Percentiles rank a stretch among this genome's conserved stretches.
phyloP scores from a whole-genome alignment of 768 basidiomycete species.

The Strobilomyces dryophilus region DNA sequence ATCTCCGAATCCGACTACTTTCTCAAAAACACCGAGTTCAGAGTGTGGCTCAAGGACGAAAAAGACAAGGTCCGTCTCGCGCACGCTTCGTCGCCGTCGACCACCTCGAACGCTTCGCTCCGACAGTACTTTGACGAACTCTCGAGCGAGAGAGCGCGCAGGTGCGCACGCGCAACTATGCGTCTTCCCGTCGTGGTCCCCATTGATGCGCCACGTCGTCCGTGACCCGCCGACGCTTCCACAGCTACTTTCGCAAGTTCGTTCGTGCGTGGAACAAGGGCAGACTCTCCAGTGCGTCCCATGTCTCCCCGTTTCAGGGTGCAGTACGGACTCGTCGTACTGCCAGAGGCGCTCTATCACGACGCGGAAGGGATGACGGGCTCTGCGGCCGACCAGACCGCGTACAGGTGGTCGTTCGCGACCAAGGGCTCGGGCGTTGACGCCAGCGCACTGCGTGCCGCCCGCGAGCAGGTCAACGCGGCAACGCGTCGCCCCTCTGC shows the following conservation, averaged over 20 bases:
- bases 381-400: constrained; percentile 66
- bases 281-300: constrained; percentile 52
- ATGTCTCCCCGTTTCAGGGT: neutral
- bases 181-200: constrained; percentile 8
- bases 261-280: constrained; percentile 88
- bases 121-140: constrained; percentile 63
- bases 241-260: constrained; percentile 90
- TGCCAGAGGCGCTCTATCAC: constrained; percentile 51
- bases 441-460: constrained; percentile 49
- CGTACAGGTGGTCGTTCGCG: constrained; percentile 86
- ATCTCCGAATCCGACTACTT: constrained; percentile 88
- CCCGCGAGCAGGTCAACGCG: constrained; percentile 54
- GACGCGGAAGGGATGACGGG: constrained; percentile 54
- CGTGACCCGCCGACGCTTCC: neutral
- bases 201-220: constrained; percentile 5
- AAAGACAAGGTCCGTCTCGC: constrained; percentile 46
- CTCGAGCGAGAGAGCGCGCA: constrained; percentile 75
- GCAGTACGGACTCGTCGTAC: neutral
- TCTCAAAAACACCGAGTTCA: constrained; percentile 82
- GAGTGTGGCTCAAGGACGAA: constrained; percentile 79
- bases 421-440: constrained; percentile 61
- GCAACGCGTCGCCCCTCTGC: constrained; percentile 34
- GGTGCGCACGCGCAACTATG: constrained; percentile 37
- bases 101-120: neutral
- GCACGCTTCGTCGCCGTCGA: neutral